Evolutionary conservation across 1,284 basidiomycete species (phyloP), one percentile per base, ranked within the genome.

Genomic region (Tremellales sp.): DNA sequence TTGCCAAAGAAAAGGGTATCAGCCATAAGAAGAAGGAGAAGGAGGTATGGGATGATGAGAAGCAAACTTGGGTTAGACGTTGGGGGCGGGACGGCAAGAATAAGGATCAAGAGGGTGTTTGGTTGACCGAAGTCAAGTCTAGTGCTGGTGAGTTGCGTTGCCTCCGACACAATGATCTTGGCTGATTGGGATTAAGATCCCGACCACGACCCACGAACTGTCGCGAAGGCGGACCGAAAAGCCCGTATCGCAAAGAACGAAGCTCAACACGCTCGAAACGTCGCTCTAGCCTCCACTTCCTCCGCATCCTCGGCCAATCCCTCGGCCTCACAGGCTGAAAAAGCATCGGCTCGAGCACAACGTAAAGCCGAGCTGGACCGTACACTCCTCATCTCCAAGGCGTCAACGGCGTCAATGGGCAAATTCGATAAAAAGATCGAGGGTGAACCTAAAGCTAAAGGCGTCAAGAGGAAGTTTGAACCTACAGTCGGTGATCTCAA

Each of bases 41-140:
- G 76, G 84, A 85, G 68, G 82, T 86, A 7, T 99, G 89, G 85
- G 93, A 99, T 74, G 94, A 97, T 62, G 91, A 93, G 71, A 82
- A 81, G 62, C 87, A 94, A 73, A 88, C 89, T 36, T 98, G 90
- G 88, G 88, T 96, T 12, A 81, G 85, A 48, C 79, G 89, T 46
- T 99, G 94, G 94, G 94, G 96, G 1, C 83, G 82, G 68, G 83
- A 84, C 54, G 91, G 89, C 23, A 90, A 89, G 77, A 97, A 97
- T 72, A 93, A 84, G 76, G 82, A 91, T 55, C 74, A 76, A 22
- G 91, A 97, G 76, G 82, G 83, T 13, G 88, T 93, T 70, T 97
- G 94, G 94, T 80, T 96, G 54, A 85, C 88, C 47, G 91, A 93
- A 70, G 85, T 97, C 43, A 89, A 88, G 64, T 78, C 80, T 41